phyloP scores from a whole-genome alignment of 495 filamentous ascomycete genomes.

The Neurospora sp. region DNA sequence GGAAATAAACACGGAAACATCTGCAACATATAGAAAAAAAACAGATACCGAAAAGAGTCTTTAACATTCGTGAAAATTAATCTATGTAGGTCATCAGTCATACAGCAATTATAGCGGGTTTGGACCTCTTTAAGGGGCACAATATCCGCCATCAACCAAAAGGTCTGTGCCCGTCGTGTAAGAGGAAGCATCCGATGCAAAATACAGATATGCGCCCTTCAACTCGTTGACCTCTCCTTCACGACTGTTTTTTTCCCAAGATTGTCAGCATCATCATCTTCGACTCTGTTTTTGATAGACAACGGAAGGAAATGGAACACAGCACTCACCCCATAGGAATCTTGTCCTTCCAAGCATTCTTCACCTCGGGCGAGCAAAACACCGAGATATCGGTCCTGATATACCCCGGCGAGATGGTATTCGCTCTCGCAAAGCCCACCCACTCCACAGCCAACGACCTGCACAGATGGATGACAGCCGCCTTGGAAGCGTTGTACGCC shows the following conservation, averaged over 20 bases:
- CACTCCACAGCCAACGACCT: conserved; percentile 77
- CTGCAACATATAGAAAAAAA: not conserved
- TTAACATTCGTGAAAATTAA: not conserved
- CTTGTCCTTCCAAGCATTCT: conserved; percentile 67
- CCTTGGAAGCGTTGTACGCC: conserved; percentile 83
- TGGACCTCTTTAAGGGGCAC: conserved; percentile 23
- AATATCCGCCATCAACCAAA: conserved; percentile 60
- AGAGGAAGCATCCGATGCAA: conserved; percentile 72
- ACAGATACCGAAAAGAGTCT: not conserved
- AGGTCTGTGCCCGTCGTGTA: conserved; percentile 81
- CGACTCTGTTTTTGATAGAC: not conserved
- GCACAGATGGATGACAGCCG: conserved; percentile 77
- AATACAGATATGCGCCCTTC: conserved; percentile 82
- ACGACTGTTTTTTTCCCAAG: conserved; percentile 29
- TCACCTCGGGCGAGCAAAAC: conserved; percentile 61
- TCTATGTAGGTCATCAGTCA: not conserved
- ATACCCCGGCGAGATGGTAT: conserved; percentile 78
- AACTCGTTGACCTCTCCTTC: conserved; percentile 66
- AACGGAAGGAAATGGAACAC: too few relatives aligned
- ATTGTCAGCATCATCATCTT: not conserved
- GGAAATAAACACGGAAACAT: not conserved
- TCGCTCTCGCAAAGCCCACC: conserved; percentile 74
- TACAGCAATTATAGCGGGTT: not conserved
- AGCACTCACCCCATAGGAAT: conserved; percentile 65
- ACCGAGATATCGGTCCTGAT: conserved; percentile 74